Evolutionary conservation across 768 basidiomycete genomes (phyloP), one percentile per base, ranked within the genome.

Genomic region (Fistulinella prunicolor): DNA sequence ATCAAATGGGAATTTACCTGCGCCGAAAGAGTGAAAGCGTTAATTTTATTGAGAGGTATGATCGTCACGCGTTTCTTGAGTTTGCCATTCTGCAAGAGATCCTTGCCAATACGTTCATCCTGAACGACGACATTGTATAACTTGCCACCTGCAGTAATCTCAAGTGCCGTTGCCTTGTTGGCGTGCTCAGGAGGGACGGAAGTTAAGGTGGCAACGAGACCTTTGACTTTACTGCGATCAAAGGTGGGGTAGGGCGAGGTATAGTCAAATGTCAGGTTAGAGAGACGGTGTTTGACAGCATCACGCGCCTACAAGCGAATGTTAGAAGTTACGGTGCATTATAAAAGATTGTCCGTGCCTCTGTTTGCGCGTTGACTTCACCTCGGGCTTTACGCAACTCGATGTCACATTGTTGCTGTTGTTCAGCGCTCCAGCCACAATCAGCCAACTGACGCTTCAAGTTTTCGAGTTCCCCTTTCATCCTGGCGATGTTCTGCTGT

Each of bases 121-220:
- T 94, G 84, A 8, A 98, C 89, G 22, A 98, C 88, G 30, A 98
- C 91, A 54, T 98, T 92, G 70, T 88, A 96, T 9, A 99, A 74
- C 55, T 86, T 88, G 1, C 81, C 84, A 0, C 94, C 94, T 0
- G 94, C 94, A 16, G 89, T 83, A 53, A 97, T 85, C 67, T 99
- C 96, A 4, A 98, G 76, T 3, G 96, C 96, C 0, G 90, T 93
- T 2, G 93, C 81, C 48, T 88, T 87, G 60, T 84, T 72, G 62
- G 82, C 83, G 64, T 95, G 81, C 36, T 78, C 72, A 14, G 77
- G 70, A 29, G 82, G 76, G 1, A 99, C 78, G 0, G 80, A 75
- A 56, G 97, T 82, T n/a, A 98, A 76, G n/a, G 82, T 82, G 0
- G 89, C 95, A 14, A 96, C 89, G 13, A 91, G 78, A 23, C 96